Evolutionary conservation across 1,284 basidiomycete genomes (phyloP), one percentile per base, ranked within the genome.

Genomic region (Omphalotus olearius): DNA sequence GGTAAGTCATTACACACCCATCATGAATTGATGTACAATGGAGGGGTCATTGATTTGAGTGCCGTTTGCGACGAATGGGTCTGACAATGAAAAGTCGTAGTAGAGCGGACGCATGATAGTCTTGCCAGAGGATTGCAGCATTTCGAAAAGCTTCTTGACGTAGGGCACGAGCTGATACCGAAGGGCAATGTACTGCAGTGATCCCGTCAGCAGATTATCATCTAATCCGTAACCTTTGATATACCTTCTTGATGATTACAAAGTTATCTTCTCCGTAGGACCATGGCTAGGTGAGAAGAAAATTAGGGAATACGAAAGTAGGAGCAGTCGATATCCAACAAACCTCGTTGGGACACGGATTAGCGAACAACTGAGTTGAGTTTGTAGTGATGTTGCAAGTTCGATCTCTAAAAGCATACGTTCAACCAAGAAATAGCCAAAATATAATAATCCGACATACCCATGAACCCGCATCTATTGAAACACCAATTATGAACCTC

Each of bases 251-350:
- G 56, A 71, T 62, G 26, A 71, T 69, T 14, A 60, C 56, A 46
- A 70, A 71, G 51, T 72, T 73, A 0, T 66, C 69, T 38, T 65
- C 67, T 6, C 71, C 71, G 48, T 71, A 72, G 0, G 69, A 59
- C 71, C 71, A 72, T 16, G 70, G 71, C 69, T 72, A 30, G 28
- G 25, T 16, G 28, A 44, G 30, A n/a, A 33, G 35, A 33, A 42
- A 43, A 40, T 13, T 44, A 14, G 30, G 23, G 23, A 17, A 47
- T 4, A 46, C 17, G n/a, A 41, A 25, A 30, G 25, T 3, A 2
- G 28, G 7, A 42, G 11, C 18, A 28, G 4, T 20, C 6, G 30
- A 14, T 14, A 14, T 18, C 2, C 20, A n/a, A 51, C 57, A 33
- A 26, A 69, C 69, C 57, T 72, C 70, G 51, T 72, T 72, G 4